phyloP scores from a whole-genome alignment of 2,329 filamentous ascomycete genomes.

The Cladosporium sp. region DNA sequence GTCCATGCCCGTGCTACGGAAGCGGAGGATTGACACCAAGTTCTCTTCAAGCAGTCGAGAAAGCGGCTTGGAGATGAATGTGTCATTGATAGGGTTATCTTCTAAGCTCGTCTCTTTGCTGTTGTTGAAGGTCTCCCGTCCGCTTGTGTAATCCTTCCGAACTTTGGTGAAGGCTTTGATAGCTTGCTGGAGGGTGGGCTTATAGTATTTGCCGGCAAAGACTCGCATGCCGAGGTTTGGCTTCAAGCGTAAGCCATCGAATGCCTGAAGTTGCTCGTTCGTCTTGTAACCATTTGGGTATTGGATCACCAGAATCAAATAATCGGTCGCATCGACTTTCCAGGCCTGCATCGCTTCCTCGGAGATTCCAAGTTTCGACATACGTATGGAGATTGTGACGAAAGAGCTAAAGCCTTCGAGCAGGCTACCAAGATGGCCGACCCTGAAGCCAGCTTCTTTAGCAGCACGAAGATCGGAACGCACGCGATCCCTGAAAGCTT shows the following conservation, averaged over 20 bases:
- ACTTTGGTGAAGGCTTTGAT: slow-evolving; percentile 47
- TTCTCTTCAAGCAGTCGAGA: slow-evolving; percentile 63
- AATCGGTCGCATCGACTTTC: slow-evolving; percentile 63
- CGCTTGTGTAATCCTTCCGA: slow-evolving; percentile 23
- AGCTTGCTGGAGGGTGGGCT: slow-evolving; percentile 58
- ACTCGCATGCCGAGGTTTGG: slow-evolving; percentile 58
- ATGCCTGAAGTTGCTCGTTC: slow-evolving; percentile 51
- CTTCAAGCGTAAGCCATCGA: slow-evolving; percentile 32
- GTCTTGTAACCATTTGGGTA: slow-evolving; percentile 60
- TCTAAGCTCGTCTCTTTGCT: slow-evolving; percentile 25
- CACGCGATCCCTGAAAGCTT: slow-evolving; percentile 23
- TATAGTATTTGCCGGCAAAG: slow-evolving; percentile 67
- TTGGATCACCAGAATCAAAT: slow-evolving; percentile 68
- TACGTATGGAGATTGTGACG: slow-evolving; percentile 65
- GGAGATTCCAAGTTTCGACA: slow-evolving; percentile 67
- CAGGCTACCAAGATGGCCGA: slow-evolving; percentile 58
- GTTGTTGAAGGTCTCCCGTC: neutral
- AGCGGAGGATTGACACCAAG: slow-evolving; percentile 57
- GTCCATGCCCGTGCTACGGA: slow-evolving; percentile 51
- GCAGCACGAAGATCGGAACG: slow-evolving; percentile 56
- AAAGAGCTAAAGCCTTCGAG: slow-evolving; percentile 46
- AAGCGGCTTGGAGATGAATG: slow-evolving; percentile 70
- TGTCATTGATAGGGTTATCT: slow-evolving; percentile 43
- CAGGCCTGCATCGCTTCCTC: slow-evolving; percentile 73
- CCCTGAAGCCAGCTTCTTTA: slow-evolving; percentile 63